Evolutionary conservation across 2,329 filamentous ascomycete genomes (phyloP).

Genomic region (Conoideocrella luteorostrata): DNA sequence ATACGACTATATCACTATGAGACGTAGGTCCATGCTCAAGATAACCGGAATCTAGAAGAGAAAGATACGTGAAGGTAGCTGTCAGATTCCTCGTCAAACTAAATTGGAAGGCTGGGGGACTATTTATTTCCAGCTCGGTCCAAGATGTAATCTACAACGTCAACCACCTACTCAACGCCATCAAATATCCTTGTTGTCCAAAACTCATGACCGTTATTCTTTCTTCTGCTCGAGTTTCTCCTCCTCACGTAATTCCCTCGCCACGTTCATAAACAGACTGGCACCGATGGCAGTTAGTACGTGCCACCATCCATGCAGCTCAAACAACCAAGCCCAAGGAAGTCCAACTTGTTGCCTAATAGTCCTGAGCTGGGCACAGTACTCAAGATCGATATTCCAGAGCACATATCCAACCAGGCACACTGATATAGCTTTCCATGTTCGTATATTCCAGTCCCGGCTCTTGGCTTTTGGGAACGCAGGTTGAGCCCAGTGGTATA

Average conservation of each 20-base stretch:
- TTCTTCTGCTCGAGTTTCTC: slow-evolving; percentile 12
- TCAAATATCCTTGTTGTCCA: too few species aligned
- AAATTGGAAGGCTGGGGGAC: too few species aligned
- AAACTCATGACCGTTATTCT: too few species aligned
- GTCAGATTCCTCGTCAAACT: too few species aligned
- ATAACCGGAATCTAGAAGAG: too few species aligned
- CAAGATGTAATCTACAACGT: too few species aligned
- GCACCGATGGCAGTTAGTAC: slow-evolving; percentile 51
- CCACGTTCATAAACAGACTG: slow-evolving; percentile 30
- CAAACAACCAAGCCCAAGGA: slow-evolving; percentile 49
- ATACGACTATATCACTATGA: too few species aligned
- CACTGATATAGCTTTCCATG: slow-evolving; percentile 22
- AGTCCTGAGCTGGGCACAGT: slow-evolving; percentile 40
- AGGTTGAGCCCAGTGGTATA: slow-evolving; percentile 25
- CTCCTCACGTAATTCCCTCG: slow-evolving; percentile 20
- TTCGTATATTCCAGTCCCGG: slow-evolving; percentile 19
- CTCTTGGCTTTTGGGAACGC: slow-evolving; percentile 21
- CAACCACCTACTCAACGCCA: too few species aligned
- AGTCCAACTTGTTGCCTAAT: slow-evolving; percentile 40
- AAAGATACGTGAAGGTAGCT: too few species aligned
- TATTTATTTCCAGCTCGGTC: too few species aligned
- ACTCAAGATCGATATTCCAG: slow-evolving; percentile 52
- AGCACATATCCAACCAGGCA: slow-evolving; percentile 42
- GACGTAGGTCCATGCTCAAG: too few species aligned
- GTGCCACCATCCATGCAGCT: slow-evolving; percentile 61